Conservation (phyloP, 225 moss, liverwort and hornwort genomes). For the Takakia lepidozioides region DNA sequence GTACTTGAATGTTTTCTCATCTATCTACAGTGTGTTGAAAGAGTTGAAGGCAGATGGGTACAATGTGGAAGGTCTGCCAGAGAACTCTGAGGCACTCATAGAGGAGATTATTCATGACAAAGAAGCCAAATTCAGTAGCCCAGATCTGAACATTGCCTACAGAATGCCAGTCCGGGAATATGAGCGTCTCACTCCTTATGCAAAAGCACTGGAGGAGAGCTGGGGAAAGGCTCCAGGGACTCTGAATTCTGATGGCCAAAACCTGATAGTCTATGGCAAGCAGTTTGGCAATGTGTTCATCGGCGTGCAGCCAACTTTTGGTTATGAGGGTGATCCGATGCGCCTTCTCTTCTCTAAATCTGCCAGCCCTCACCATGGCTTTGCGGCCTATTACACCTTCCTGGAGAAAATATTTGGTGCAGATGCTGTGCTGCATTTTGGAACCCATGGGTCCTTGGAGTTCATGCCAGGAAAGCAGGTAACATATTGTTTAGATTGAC, state of each 20-base stretch:
- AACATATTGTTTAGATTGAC: no score
- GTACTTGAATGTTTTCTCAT: constrained; percentile 90
- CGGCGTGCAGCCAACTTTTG: constrained; percentile 95
- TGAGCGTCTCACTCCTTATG: constrained; percentile 75
- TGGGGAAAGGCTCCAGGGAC: constrained; percentile 97
- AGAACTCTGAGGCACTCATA: constrained; percentile 72
- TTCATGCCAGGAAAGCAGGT: constrained; percentile 99
- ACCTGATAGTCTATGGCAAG: constrained; percentile 83
- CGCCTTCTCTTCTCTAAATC: constrained; percentile 92
- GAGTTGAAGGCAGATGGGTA: constrained; percentile 88
- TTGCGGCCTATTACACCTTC: constrained; percentile 95
- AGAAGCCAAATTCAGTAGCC: constrained; percentile 91
- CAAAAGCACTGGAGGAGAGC: constrained; percentile 89
- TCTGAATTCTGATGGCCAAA: constrained; percentile 91
- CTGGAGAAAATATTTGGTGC: constrained; percentile 84
- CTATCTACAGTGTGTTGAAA: constrained; percentile 89
- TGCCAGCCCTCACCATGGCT: constrained; percentile 96
- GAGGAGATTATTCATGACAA: constrained; percentile 97
- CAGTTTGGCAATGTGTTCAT: constrained; percentile 93
- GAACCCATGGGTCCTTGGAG: constrained; percentile 93
- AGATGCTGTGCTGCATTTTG: constrained; percentile 91
- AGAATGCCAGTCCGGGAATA: constrained; percentile 92
- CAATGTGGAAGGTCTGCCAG: constrained; percentile 80
- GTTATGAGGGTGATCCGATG: constrained; percentile 99
- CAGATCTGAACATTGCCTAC: constrained; percentile 89